Base-by-base conservation (phyloP, 441 rosid genomes). In the Gossypium lobatum region DNA sequence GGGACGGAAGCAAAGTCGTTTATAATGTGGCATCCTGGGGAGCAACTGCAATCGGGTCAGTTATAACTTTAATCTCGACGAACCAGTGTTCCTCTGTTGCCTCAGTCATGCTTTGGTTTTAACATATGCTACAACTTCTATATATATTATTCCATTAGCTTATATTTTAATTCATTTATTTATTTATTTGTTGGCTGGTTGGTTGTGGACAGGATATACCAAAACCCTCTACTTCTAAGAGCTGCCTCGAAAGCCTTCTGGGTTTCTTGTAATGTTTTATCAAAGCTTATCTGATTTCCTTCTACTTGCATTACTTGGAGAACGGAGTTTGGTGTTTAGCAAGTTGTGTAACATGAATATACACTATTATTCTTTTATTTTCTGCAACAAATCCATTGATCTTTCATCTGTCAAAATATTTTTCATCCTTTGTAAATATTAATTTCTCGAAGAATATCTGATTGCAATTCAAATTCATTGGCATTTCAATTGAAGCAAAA, bases 1-100 rank as follows among this genome's bases (percentile, higher is more conserved):
- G 96, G 98, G 97, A 95, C 28, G 98, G 98, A 81, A 95, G 98
- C 83, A 93, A 88, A 84, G 93, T 95, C 61, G 60, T 90, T 42
- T 92, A 95, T 79, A 92, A 95, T 31, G 93, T 91, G 45, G 98
- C 97, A 50, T 95, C 98, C 18, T 95, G 98, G 98, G 97, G 97
- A 1, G 97, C 97, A 78, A 95, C 97, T 73, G 97, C 93, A 0
- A 83, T 91, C 26, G 97, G 98, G 98, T 91, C 84, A 54, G 85
- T 37, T 54, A 42, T 9, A 2, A 34, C 64, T 64, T 54, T 65
- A 54, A 21, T 65, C 23, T 39, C 2, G 13, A 64, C 14, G 23
- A 20, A 20, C 8, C 2, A 8, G 31, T 46, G 52, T 72, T 71
- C 9, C 55, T 23, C 9, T 1, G 20, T 21, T 50, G 20, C 26